Conservation (phyloP, 768 basidiomycete genomes). For the Agaricus subrufescens region DNA sequence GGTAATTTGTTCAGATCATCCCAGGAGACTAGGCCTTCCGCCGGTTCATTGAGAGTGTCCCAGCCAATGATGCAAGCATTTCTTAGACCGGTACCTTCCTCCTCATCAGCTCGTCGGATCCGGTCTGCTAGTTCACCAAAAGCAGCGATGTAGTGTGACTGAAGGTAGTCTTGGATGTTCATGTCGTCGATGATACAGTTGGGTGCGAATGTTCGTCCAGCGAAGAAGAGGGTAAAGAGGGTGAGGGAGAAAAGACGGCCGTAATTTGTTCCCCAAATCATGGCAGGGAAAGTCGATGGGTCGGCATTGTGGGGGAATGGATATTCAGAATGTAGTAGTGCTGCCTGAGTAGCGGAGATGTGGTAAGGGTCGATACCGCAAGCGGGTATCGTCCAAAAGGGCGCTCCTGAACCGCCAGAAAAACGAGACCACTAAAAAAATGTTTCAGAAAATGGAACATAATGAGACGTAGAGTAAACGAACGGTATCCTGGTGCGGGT, state of each 20-base stretch:
- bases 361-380: constrained; percentile 87
- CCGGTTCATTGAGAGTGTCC: constrained; percentile 96
- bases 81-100: constrained; percentile 58
- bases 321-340: constrained; percentile 89
- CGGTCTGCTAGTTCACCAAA: constrained; percentile 72
- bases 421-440: constrained; percentile 86
- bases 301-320: constrained; percentile 55
- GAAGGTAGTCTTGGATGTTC: constrained; percentile 89
- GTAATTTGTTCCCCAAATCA: constrained; percentile 98
- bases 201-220: constrained; percentile 85
- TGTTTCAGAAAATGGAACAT: background rate
- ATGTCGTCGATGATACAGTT: constrained; percentile 86
- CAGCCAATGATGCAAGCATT: constrained; percentile 93
- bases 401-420: constrained; percentile 91
- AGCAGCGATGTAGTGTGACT: constrained; percentile 71
- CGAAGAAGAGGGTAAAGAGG: constrained; percentile 93
- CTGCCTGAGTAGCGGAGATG: constrained; percentile 80
- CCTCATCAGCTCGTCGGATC: constrained; percentile 42
- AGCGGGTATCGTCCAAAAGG: constrained; percentile 88
- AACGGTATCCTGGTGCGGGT: constrained; percentile 95
- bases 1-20: constrained; percentile 65
- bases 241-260: constrained; percentile 84
- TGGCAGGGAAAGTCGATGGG: constrained; percentile 77
- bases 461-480: constrained; percentile 24
- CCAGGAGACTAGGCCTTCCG: constrained; percentile 72